Evolutionary conservation across 805 yeast species (phyloP), one percentile per base, ranked within the genome.

Genomic region (Metschnikowia continentalis): DNA sequence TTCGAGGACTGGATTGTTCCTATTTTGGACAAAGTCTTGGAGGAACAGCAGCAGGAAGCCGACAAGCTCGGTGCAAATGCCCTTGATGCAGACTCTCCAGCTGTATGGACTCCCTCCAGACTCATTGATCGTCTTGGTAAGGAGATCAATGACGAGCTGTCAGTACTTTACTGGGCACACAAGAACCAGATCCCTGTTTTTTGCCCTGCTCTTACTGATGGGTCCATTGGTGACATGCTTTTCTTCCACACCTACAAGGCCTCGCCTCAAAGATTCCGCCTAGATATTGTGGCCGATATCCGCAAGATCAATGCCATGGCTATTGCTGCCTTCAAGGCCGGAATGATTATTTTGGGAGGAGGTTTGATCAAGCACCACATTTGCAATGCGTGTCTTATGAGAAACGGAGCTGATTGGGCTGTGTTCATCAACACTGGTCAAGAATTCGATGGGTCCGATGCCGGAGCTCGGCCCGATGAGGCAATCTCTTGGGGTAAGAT

Each of bases 1-100:
- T 94, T 94, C 65, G 99, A 94, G 72, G 99, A 95, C 69, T 94
- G 99, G 99, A 88, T 95, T 59, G 95, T 94, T 33, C 99, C 99
- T 35, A 80, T 94, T 50, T 78, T 94, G 63, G 96, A 90, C 64
- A 81, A 75, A 42, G 83, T 91, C 83, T 77, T 91, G 50, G 87
- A 86, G 60, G 99, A 94, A 70, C 98, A 92, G 70, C 89, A 88
- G 59, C 82, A 68, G 48, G 83, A 79, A 53, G 82, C 83, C 57
- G 69, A 66, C 42, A 61, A 60, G 46, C 61, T 66, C 36, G 89
- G 88, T 3, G 60, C 70, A 3, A 81, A 78, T 14, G 73, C 77
- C 23, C 70, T 85, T 55, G 87, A 88, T 60, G 84, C 88, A 14
- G 86, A 65, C 54, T 67, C 82, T 35, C 77, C 78, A 23, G 78